Percentiles rank a stretch among this genome's conserved stretches.
phyloP scores from a whole-genome alignment of 2,329 filamentous ascomycete genomes.

The Diaporthe humulicola region DNA sequence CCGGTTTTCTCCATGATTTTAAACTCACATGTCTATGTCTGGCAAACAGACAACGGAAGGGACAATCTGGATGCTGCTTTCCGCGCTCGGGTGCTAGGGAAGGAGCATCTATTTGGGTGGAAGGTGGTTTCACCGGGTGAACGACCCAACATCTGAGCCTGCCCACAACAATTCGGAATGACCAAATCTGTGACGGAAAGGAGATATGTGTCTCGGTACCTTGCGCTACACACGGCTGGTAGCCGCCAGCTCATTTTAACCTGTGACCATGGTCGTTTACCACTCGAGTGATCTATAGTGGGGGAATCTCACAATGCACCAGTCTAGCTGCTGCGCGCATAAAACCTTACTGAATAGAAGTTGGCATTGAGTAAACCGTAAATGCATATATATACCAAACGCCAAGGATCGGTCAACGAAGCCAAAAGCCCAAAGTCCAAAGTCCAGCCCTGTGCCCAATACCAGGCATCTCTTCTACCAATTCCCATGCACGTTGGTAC shows the following conservation, averaged over 20 bases:
- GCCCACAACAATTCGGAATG: not conserved
- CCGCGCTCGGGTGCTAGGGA: slow-evolving; percentile 38
- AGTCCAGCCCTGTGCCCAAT: not conserved
- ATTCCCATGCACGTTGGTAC: not conserved
- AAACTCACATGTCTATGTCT: not conserved
- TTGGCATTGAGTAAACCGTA: slow-evolving; percentile 7
- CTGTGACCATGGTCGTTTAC: not conserved
- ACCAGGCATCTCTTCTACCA: not conserved
- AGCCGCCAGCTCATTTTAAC: not conserved
- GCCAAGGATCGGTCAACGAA: not conserved
- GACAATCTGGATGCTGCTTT: slow-evolving; percentile 39
- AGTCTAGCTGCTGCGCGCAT: not conserved
- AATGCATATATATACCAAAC: not conserved
- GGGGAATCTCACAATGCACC: not conserved
- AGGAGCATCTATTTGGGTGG: not conserved
- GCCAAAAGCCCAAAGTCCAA: not conserved
- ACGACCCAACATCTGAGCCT: not conserved
- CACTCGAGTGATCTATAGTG: not conserved
- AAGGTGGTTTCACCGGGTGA: not conserved
- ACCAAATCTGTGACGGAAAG: not conserved
- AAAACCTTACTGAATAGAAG: not conserved
- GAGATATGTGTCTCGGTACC: not conserved
- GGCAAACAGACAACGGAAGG: slow-evolving; percentile 34
- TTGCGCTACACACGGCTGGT: slow-evolving; percentile 3
- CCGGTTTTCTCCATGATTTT: not conserved